Conservation (phyloP, 805 yeast genomes). For the Ogataea paraovalis region DNA sequence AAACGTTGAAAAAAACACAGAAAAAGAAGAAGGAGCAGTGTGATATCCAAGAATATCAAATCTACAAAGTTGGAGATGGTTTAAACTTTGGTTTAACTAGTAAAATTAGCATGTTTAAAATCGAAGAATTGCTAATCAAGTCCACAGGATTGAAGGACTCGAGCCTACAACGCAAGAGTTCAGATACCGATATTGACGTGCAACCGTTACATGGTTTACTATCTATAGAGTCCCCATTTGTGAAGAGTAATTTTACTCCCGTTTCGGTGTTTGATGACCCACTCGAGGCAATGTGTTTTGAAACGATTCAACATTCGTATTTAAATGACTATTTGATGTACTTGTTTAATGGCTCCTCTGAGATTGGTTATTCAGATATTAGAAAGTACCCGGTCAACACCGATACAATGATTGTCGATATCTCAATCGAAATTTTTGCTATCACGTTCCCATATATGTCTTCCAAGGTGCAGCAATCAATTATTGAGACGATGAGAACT, state of each 20-base stretch:
- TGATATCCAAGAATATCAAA: constrained; percentile 22
- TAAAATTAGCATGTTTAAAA: constrained; percentile 30
- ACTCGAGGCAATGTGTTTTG: constrained; percentile 29
- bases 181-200: constrained; percentile 25
- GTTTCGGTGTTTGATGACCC: constrained; percentile 32
- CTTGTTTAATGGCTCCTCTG: constrained; percentile 25
- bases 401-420: constrained; percentile 60
- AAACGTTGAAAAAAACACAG: constrained; percentile 2
- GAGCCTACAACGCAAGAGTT: not conserved
- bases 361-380: constrained; percentile 33
- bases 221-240: constrained; percentile 29
- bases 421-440: constrained; percentile 73
- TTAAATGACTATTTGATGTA: constrained; percentile 39
- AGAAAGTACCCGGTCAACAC: constrained; percentile 38
- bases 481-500: constrained; percentile 74
- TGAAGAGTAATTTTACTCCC: constrained; percentile 27
- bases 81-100: constrained; percentile 41
- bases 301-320: constrained; percentile 38
- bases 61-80: constrained; percentile 37
- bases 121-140: constrained; percentile 32
- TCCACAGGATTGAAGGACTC: constrained; percentile 10
- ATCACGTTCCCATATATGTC: constrained; percentile 67
- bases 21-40: constrained; percentile 10
- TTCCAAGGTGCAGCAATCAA: constrained; percentile 76
- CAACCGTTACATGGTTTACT: constrained; percentile 21